A percentile compares a stretch with the other conserved stretches of the same genome.
Conservation (phyloP, 1,139 yeast species). For the Diutina siamensis region DNA sequence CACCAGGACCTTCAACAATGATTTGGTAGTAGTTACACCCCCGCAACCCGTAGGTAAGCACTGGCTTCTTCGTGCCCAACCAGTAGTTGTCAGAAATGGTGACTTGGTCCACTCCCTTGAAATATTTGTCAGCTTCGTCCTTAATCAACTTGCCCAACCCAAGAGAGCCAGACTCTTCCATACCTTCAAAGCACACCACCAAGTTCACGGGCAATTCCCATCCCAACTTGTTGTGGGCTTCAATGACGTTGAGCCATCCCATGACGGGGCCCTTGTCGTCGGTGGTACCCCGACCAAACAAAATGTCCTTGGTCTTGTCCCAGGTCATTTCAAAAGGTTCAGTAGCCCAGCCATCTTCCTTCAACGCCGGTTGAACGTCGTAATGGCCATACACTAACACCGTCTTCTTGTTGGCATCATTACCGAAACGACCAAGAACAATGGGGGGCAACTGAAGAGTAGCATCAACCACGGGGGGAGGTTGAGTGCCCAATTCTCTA, state of each 20-base stretch:
- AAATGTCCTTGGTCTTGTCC: conserved; percentile 46
- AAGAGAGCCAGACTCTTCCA: conserved; percentile 96
- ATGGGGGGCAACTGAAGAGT: conserved; percentile 81
- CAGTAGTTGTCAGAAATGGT: conserved; percentile 97
- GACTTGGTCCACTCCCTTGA: conserved; percentile 83
- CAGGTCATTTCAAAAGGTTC: conserved; percentile 72
- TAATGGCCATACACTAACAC: conserved; percentile 92
- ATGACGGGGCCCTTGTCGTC: conserved; percentile 98
- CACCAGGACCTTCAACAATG: conserved; percentile 78
- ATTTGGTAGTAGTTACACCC: conserved; percentile 93
- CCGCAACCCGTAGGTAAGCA: conserved; percentile 91
- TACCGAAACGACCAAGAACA: conserved; percentile 77
- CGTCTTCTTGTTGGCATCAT: conserved; percentile 70
- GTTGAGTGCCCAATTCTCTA: conserved; percentile 78
- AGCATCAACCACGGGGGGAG: conserved; percentile 63
- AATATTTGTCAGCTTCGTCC: conserved; percentile 65
- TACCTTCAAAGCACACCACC: conserved; percentile 91
- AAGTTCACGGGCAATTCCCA: conserved; percentile 89
- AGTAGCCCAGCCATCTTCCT: conserved; percentile 91
- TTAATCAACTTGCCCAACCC: conserved; percentile 81
- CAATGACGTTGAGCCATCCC: conserved; percentile 89
- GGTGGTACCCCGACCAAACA: conserved; percentile 90
- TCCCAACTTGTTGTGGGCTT: conserved; percentile 80
- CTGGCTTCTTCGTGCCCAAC: conserved; percentile 96
- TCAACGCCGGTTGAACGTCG: conserved; percentile 93